Evolutionary conservation across 2,329 filamentous ascomycete species (phyloP).

Genomic region (Sarocladiaceae sp.): DNA sequence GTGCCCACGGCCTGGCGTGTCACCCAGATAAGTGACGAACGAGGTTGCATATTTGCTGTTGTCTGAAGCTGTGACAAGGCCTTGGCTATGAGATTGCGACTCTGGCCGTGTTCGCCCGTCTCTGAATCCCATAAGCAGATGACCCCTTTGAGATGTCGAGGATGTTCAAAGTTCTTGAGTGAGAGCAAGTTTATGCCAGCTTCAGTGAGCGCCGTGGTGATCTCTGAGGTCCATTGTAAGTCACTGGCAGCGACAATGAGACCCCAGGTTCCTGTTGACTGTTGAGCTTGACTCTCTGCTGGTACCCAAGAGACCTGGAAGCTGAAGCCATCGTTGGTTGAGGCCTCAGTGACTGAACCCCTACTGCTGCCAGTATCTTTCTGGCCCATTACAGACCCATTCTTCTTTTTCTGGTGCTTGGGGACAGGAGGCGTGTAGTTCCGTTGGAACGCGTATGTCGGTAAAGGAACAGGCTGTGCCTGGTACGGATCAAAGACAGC

Average conservation of each 20-base stretch:
- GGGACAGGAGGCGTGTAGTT: not conserved
- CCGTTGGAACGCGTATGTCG: slow-evolving; percentile 26
- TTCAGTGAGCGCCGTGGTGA: not conserved
- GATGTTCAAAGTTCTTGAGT: slow-evolving; percentile 9
- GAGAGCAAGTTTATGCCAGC: slow-evolving; percentile 7
- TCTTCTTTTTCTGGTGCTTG: not conserved
- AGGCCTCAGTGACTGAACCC: not conserved
- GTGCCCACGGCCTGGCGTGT: slow-evolving; percentile 11
- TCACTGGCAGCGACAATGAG: slow-evolving; percentile 5
- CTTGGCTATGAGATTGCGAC: slow-evolving; percentile 5
- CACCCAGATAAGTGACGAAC: slow-evolving; percentile 16
- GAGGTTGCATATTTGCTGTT: not conserved
- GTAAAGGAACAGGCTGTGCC: slow-evolving; percentile 20
- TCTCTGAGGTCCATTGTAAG: not conserved
- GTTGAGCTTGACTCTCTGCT: not conserved
- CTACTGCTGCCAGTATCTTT: not conserved
- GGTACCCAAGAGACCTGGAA: slow-evolving; percentile 6
- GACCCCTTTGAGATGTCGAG: slow-evolving; percentile 10
- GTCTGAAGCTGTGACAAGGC: slow-evolving; percentile 11
- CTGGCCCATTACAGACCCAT: not conserved
- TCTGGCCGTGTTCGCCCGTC: not conserved
- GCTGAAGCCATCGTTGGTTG: slow-evolving; percentile 2
- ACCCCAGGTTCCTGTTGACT: slow-evolving; percentile 9
- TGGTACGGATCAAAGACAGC: slow-evolving; percentile 22
- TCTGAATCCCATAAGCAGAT: slow-evolving; percentile 12